phyloP scores from a whole-genome alignment of 2,329 filamentous ascomycete species.

The Thermothelomyces thermophilus region DNA sequence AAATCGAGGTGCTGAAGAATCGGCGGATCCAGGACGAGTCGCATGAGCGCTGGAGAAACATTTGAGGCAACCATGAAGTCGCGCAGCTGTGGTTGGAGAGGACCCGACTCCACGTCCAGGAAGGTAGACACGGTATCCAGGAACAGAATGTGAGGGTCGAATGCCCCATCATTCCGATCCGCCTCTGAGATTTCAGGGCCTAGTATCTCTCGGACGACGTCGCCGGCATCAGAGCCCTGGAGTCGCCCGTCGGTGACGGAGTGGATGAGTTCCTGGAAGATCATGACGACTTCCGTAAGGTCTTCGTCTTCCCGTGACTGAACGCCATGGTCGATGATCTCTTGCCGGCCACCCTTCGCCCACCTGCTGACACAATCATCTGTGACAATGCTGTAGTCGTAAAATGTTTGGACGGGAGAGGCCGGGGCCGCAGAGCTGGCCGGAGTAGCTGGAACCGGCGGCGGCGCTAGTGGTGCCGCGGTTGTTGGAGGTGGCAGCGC shows the following conservation, averaged over 20 bases:
- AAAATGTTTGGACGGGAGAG: conserved; percentile 35
- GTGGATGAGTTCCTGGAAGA: conserved; percentile 81
- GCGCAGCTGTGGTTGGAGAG: conserved; percentile 47
- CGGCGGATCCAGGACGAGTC: conserved; percentile 73
- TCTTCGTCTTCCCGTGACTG: conserved; percentile 63
- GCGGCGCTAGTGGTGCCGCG: background rate
- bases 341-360: conserved; percentile 59
- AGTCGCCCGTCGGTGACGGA: conserved; percentile 66
- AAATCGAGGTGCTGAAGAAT: conserved; percentile 70
- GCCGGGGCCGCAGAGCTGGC: conserved; percentile 18
- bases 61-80: conserved; percentile 65
- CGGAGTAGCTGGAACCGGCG: conserved; percentile 17
- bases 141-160: conserved; percentile 65
- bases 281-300: conserved; percentile 57
- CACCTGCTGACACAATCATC: conserved; percentile 62
- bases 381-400: conserved; percentile 70
- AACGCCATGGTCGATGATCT: conserved; percentile 58
- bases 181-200: conserved; percentile 47
- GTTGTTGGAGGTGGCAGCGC: conserved; percentile 14
- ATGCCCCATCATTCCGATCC: conserved; percentile 42
- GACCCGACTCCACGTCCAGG: conserved; percentile 58
- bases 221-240: conserved; percentile 61
- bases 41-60: conserved; percentile 66
- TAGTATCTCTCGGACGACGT: conserved; percentile 67
- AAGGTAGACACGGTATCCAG: conserved; percentile 77